These are phyloP conservation scores for Gossypium rotundifolium DNA, from an alignment of 345 rosid genomes.

Conservation along the genomic window DNA sequence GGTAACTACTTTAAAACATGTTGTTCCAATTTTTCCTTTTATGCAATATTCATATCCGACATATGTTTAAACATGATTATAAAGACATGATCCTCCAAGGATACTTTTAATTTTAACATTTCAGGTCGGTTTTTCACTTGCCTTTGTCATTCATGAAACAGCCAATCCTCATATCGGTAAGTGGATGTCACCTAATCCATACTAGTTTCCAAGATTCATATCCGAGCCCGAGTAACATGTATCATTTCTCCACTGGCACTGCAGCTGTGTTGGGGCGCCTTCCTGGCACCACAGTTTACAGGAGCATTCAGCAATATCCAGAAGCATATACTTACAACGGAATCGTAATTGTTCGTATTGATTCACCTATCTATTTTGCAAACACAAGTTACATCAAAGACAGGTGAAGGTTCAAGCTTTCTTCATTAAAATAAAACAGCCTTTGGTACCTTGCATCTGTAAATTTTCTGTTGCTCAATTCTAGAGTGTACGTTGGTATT, in stretches of 20 bases:
- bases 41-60: not conserved
- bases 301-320: slow-evolving; percentile 85
- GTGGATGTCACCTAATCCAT: slow-evolving; percentile 14
- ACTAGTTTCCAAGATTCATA: no score
- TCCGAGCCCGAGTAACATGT: no score
- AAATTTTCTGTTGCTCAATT: not conserved
- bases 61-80: no score
- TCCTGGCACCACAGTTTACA: slow-evolving; percentile 96
- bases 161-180: slow-evolving; percentile 99
- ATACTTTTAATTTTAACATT: slow-evolving; percentile 17
- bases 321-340: slow-evolving; percentile 93
- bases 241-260: not conserved
- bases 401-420: slow-evolving; percentile 39
- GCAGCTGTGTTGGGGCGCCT: slow-evolving; percentile 97
- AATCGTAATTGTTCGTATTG: slow-evolving; percentile 84
- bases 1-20: slow-evolving; percentile 45
- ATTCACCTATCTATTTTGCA: slow-evolving; percentile 95
- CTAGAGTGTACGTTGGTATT: not conserved
- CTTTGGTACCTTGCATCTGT: not conserved
- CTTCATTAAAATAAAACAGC: slow-evolving; percentile 4
- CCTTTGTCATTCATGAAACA: slow-evolving; percentile 96
- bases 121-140: slow-evolving; percentile 91
- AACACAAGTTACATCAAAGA: slow-evolving; percentile 91
- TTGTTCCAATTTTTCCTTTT: not conserved
- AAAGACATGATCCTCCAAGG: no score